Evolutionary conservation across 768 basidiomycete species (phyloP).

Genomic region (Leccinum boreale): DNA sequence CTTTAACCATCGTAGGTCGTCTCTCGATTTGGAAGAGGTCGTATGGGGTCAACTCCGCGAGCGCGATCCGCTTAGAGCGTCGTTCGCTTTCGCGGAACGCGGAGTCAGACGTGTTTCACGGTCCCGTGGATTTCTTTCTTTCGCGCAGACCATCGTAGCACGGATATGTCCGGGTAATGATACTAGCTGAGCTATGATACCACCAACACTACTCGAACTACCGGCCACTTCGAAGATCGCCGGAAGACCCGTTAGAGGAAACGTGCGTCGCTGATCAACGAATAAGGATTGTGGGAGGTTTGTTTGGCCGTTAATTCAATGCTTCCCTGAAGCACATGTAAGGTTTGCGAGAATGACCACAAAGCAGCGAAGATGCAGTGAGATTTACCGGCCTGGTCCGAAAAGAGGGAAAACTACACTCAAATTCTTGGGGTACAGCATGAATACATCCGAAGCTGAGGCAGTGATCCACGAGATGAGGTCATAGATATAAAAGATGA

Average conservation of each 20-base stretch:
- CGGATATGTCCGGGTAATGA: neutral
- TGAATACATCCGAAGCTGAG: neutral
- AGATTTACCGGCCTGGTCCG: neutral
- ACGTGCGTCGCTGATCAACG: neutral
- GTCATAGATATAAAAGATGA: neutral
- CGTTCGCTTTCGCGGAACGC: slow-evolving; percentile 31
- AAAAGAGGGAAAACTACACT: neutral
- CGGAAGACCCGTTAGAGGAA: neutral
- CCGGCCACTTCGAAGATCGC: neutral
- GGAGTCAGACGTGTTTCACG: slow-evolving; percentile 16
- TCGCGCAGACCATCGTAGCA: neutral
- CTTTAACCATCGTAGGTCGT: slow-evolving; percentile 10
- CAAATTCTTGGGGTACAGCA: neutral
- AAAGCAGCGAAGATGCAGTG: neutral
- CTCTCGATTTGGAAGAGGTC: slow-evolving; percentile 30
- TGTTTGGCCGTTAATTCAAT: slow-evolving; percentile 1
- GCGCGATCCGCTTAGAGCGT: slow-evolving; percentile 17
- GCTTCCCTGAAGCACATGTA: neutral
- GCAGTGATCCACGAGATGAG: neutral
- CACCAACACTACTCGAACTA: neutral
- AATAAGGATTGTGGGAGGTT: neutral
- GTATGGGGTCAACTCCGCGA: slow-evolving; percentile 30
- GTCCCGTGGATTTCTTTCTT: neutral
- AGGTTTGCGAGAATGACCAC: neutral
- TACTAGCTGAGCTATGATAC: neutral